Evolutionary conservation across 169 alveolate genomes (phyloP).

Genomic region (Toxoplasma gondii): DNA sequence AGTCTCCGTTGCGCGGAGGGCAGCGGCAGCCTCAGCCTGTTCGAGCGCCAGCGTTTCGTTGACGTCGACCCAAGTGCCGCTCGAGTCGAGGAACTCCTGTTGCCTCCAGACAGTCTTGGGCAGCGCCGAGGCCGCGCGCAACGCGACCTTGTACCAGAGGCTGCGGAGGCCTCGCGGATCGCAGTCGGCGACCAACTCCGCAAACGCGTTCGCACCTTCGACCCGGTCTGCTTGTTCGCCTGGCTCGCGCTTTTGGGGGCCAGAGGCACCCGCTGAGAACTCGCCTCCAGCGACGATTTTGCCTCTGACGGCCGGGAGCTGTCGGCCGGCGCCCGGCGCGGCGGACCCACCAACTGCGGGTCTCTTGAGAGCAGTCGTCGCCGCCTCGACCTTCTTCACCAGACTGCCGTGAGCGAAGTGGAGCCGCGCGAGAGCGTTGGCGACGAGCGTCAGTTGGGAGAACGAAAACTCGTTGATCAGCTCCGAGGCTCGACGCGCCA

Average conservation of each 20-base stretch:
- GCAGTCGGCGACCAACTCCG: background rate
- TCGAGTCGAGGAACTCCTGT: constrained; percentile 26
- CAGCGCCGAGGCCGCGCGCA: constrained; percentile 15
- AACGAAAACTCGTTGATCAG: background rate
- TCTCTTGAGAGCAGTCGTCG: background rate
- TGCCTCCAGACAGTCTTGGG: constrained; percentile 20
- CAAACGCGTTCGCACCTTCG: background rate
- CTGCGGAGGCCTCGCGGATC: background rate
- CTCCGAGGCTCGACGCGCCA: constrained; percentile 1
- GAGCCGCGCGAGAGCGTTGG: constrained; percentile 22
- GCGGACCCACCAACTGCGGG: background rate
- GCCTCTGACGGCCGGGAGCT: background rate
- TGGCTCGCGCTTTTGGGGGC: too few relatives aligned
- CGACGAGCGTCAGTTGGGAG: constrained; percentile 17
- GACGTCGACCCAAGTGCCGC: constrained; percentile 18
- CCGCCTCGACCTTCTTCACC: background rate
- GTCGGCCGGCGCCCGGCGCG: background rate
- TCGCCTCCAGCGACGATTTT: background rate
- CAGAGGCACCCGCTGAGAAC: background rate
- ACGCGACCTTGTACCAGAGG: constrained; percentile 1
- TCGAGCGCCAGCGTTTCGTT: background rate
- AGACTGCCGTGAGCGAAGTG: constrained; percentile 25
- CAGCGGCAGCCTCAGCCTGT: background rate
- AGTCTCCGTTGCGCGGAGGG: background rate
- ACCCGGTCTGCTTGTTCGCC: background rate